Evolutionary conservation across 2,329 filamentous ascomycete species (phyloP), one percentile per base, ranked within the genome.

Genomic region (Sporothrix inflata): DNA sequence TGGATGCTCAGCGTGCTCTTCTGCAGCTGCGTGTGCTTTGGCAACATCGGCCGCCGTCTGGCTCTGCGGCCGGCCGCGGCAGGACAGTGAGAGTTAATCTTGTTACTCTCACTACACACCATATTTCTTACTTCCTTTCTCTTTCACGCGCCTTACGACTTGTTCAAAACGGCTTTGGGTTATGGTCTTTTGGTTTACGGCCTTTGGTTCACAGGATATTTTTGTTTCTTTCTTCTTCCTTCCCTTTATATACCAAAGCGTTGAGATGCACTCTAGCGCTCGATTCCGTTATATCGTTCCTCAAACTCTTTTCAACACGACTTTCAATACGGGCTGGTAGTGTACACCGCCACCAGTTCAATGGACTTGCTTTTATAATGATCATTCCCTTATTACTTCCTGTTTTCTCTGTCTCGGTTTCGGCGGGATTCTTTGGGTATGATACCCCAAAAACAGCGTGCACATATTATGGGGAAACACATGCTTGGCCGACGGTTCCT

Each of bases 1-100:
- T 99, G 96, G 95, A 91, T 97, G 78, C 86, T 95, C 30, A 97
- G 94, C 78, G 94, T 98, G 34, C 83, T 99, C 68, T 99, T 98
- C 80, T 98, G 96, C 82, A 97, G 93, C 78, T 94, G 93, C 76
- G 89, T 98, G 11, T 98, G 94, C 82, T 98, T 99, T 84, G 96
- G 96, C 12, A 98, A 97, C 79, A 94, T 99, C 78, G 96, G 96
- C 14, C 86, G 96, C 74, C 87, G 93, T 74, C 82, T 98, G 75
- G 90, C 91, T n/a, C 82, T 89, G 75, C 71, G 67, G 21, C 69
- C 73, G 7, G 24, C 38, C 4, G 38, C 57, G n/a, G 21, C 30
- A 0, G 57, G 9, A 27, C 55, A 49, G 21, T 24, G 42, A 60
- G 4, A 19, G 5, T 6, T 7, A 49, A 16, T 14, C 4, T 7